Base-by-base conservation (phyloP, 768 basidiomycete genomes). In the Phallus indusiatus region DNA sequence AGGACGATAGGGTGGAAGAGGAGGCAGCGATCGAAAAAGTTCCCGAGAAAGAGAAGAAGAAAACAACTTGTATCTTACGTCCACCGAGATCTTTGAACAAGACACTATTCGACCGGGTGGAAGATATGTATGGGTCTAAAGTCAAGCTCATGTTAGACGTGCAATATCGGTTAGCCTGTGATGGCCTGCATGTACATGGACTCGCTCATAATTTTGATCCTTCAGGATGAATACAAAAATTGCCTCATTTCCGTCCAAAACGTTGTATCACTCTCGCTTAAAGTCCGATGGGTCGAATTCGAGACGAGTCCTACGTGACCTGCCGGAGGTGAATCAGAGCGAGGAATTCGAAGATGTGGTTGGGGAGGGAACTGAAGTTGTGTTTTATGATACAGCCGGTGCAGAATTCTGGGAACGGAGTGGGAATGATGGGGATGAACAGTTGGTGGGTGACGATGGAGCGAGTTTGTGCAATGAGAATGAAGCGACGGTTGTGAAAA, bases 401-500 rank as follows among this genome's bases (percentile, higher is more conserved):
- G 94, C 90, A 64, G 93, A 96, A 68, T 95, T 90, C 66, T 96
- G 85, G 66, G 96, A 98, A 68, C 75, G 90, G 16, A 62, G 67
- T 1, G 71, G 72, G 11, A 68, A 83, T 0, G 88, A 90, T 34
- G 85, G 80, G 0, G 85, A 86, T 58, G 61, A 47, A 2, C 60
- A 54, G 3, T 53, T 35, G 22, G 60, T 60, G 9, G 53, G 47
- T 20, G 76, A 78, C n/a, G 90, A 92, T 66, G 94, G 95, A 66
- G 94, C 93, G 0, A 94, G 91, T 63, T 80, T 86, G 62, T 87
- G 83, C 64, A 99, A 99, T 65, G 94, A 95, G 73, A 98, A 99
- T 66, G 96, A 99, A 66, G 93, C 86, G 0, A 83, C 79, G 11
- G 81, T 96, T 10, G 94, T 94, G 1, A 83, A 81, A 67, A 79